These are phyloP conservation scores for Penicillium cosmopolitanum DNA, from an alignment of 495 filamentous ascomycete genomes.

Conservation along the genomic window DNA sequence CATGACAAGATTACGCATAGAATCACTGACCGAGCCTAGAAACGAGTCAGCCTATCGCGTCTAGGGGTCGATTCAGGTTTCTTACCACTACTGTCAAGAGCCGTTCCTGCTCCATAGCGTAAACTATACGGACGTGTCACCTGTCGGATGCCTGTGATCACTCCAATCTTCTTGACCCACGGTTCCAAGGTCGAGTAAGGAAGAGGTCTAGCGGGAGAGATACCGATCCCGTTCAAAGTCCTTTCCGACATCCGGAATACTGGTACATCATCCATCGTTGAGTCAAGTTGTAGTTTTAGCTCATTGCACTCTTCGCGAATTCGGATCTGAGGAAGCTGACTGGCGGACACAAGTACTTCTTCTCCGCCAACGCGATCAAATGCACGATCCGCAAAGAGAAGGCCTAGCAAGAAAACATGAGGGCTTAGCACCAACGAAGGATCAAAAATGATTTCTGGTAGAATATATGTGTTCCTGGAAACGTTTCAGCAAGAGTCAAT, in stretches of 20 bases:
- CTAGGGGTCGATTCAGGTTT: too few species aligned
- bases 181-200: slow-evolving; percentile 35
- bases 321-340: slow-evolving; percentile 29
- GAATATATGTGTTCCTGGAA: slow-evolving; percentile 37
- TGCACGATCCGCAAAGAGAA: slow-evolving; percentile 39
- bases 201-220: slow-evolving; percentile 36
- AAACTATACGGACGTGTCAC: slow-evolving; percentile 39
- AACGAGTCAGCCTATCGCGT: slow-evolving; percentile 19
- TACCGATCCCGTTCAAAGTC: slow-evolving; percentile 36
- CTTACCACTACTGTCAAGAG: slow-evolving; percentile 40
- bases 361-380: slow-evolving; percentile 31
- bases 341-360: slow-evolving; percentile 34
- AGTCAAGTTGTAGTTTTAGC: slow-evolving; percentile 30
- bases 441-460: slow-evolving; percentile 44
- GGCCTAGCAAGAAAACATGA: slow-evolving; percentile 37
- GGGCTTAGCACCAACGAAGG: slow-evolving; percentile 38
- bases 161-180: slow-evolving; percentile 36
- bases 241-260: slow-evolving; percentile 30
- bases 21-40: slow-evolving; percentile 36
- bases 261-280: slow-evolving; percentile 22
- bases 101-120: slow-evolving; percentile 39
- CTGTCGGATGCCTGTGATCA: slow-evolving; percentile 36
- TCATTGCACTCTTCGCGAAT: slow-evolving; percentile 34
- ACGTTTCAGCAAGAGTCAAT: slow-evolving; percentile 9
- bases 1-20: slow-evolving; percentile 39